These are phyloP conservation scores for Botrytis fragariae DNA, from an alignment of 2,329 filamentous ascomycete species.

Conservation along the genomic window DNA sequence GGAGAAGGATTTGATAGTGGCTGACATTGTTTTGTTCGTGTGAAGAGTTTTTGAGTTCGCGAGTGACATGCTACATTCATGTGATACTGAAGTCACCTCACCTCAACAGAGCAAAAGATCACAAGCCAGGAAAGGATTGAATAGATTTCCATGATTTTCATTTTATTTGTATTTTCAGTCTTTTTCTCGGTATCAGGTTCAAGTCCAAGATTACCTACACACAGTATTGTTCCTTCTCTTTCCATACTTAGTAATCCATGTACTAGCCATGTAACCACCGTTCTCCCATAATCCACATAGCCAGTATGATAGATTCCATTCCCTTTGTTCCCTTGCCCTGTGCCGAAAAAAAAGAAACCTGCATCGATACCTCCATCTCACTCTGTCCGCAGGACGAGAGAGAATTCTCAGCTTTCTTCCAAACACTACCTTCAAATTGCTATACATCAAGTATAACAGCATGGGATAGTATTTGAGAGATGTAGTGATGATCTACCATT, in stretches of 20 bases:
- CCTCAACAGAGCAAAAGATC: background rate
- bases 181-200: slow-evolving; percentile 13
- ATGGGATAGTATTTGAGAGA: slow-evolving; percentile 24
- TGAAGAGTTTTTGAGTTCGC: background rate
- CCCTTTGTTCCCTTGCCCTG: background rate
- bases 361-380: background rate
- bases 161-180: background rate
- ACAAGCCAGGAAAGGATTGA: background rate
- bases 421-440: background rate
- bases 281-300: background rate
- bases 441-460: background rate
- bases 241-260: slow-evolving; percentile 1
- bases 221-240: slow-evolving; percentile 1
- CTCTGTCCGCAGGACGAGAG: slow-evolving; percentile 8
- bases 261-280: slow-evolving; percentile 10
- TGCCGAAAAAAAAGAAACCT: slow-evolving; percentile 3
- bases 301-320: slow-evolving; percentile 11
- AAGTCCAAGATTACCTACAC: slow-evolving; percentile 14
- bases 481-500: slow-evolving; percentile 38
- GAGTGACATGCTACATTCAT: background rate
- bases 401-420: background rate
- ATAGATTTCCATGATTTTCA: background rate
- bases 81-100: background rate
- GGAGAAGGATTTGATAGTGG: background rate
- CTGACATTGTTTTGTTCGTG: background rate